Conservation (phyloP, 1,284 basidiomycete genomes). For the Agroathelia rolfsii region DNA sequence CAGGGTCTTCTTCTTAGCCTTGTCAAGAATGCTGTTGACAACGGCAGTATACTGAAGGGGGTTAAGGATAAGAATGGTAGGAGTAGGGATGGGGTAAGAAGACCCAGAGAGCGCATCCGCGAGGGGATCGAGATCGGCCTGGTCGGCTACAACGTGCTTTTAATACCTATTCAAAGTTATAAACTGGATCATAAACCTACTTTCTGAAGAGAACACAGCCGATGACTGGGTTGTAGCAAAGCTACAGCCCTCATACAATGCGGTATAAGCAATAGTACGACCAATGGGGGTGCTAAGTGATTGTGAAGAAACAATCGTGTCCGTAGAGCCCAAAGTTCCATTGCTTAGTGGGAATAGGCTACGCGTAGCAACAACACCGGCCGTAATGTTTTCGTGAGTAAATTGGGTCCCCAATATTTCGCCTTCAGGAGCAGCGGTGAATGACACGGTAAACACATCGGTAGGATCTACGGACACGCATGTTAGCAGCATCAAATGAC, state of each 20-base stretch:
- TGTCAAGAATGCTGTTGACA: constrained; percentile 36
- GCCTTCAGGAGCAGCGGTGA: constrained; percentile 43
- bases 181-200: constrained; percentile 21
- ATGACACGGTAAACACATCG: constrained; percentile 59
- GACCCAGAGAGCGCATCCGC: constrained; percentile 37
- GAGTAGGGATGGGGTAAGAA: constrained; percentile 50
- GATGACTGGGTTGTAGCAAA: constrained; percentile 48
- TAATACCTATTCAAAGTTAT: constrained; percentile 1
- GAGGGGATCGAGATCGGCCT: constrained; percentile 20
- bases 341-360: constrained; percentile 55
- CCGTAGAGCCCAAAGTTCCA: constrained; percentile 50
- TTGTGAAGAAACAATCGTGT: constrained; percentile 67
- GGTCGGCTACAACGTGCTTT: constrained; percentile 3
- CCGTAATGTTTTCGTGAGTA: constrained; percentile 71
- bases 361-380: constrained; percentile 64
- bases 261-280: constrained; percentile 63
- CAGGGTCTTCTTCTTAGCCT: constrained; percentile 42
- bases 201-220: constrained; percentile 17
- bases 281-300: constrained; percentile 63
- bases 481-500: constrained; percentile 3
- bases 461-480: constrained; percentile 34
- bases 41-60: constrained; percentile 48
- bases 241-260: constrained; percentile 60
- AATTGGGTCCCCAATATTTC: constrained; percentile 51
- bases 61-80: constrained; percentile 54